Evolutionary conservation across 805 yeast genomes (phyloP).

Genomic region (Ogataea ramenticola): DNA sequence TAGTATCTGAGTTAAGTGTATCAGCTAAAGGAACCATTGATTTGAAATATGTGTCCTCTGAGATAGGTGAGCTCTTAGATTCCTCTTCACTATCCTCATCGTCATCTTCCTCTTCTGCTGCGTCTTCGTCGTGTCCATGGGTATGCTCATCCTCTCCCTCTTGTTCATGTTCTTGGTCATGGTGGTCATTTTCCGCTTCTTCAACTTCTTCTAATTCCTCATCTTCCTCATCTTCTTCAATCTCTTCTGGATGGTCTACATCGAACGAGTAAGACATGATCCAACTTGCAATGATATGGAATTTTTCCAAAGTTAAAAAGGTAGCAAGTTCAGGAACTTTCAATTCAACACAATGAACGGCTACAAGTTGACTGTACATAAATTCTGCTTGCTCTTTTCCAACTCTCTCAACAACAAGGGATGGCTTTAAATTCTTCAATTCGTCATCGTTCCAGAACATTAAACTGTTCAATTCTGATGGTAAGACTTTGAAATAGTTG

Average conservation of each 20-base stretch:
- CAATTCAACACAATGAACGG: conserved; percentile 31
- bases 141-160: conserved; percentile 22
- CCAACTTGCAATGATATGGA: conserved; percentile 66
- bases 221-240: conserved; percentile 25
- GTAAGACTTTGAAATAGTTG: conserved; percentile 67
- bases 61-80: conserved; percentile 13
- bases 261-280: conserved; percentile 92
- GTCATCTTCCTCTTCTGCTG: conserved; percentile 12
- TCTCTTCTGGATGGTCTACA: conserved; percentile 38
- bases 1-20: conserved; percentile 79
- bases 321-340: conserved; percentile 26
- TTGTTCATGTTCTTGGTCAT: conserved; percentile 6
- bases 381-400: conserved; percentile 63
- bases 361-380: conserved; percentile 43
- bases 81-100: conserved; percentile 12
- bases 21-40: conserved; percentile 95
- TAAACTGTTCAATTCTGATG: conserved; percentile 54
- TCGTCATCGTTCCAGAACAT: conserved; percentile 78
- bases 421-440: conserved; percentile 51
- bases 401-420: conserved; percentile 59
- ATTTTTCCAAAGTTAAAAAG: conserved; percentile 44
- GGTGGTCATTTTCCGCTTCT: conserved; percentile 22
- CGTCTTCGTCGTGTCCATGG: conserved; percentile 12
- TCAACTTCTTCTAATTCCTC: conserved; percentile 16
- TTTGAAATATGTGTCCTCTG: conserved; percentile 39